phyloP scores from a whole-genome alignment of 2,329 filamentous ascomycete genomes.

The Ophiocordyceps camponoti-floridani region DNA sequence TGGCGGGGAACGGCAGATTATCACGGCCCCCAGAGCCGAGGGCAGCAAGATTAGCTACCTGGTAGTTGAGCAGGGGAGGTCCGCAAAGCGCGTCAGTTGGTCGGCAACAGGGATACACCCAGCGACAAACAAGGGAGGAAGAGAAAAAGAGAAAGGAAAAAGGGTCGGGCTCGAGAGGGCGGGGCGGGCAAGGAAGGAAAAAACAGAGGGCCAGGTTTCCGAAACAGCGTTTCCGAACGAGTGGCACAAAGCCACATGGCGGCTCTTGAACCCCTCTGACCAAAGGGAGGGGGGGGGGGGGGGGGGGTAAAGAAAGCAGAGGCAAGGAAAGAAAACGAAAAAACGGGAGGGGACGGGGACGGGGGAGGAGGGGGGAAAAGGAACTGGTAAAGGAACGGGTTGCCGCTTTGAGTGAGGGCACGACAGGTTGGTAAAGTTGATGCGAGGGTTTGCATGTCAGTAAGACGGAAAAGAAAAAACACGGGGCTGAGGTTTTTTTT shows the following conservation, averaged over 20 bases:
- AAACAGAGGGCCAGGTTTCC: neutral
- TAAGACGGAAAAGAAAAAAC: too few relatives aligned
- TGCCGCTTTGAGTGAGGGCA: neutral
- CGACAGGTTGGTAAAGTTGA: neutral
- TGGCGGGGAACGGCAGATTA: too few relatives aligned
- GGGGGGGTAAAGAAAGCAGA: too few relatives aligned
- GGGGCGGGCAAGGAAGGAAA: slow-evolving; percentile 1
- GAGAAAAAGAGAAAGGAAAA: slow-evolving; percentile 1
- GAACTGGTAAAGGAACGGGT: neutral
- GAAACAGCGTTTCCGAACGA: slow-evolving; percentile 1
- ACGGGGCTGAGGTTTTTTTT: too few relatives aligned
- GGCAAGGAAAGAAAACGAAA: neutral
- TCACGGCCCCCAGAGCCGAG: too few relatives aligned
- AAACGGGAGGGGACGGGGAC: too few relatives aligned
- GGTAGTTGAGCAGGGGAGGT: too few relatives aligned
- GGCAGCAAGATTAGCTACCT: too few relatives aligned
- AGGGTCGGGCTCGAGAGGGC: neutral
- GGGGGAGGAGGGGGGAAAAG: neutral
- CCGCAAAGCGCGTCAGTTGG: too few relatives aligned
- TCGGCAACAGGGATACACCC: neutral
- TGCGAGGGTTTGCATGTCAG: neutral
- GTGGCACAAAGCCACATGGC: slow-evolving; percentile 3
- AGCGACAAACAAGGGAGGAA: neutral
- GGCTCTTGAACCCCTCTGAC: neutral
- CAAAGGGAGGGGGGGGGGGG: neutral